Percentiles rank a stretch among this genome's conserved stretches.
Conservation (phyloP, 441 rosid genomes). For the Isatis lusitanica region DNA sequence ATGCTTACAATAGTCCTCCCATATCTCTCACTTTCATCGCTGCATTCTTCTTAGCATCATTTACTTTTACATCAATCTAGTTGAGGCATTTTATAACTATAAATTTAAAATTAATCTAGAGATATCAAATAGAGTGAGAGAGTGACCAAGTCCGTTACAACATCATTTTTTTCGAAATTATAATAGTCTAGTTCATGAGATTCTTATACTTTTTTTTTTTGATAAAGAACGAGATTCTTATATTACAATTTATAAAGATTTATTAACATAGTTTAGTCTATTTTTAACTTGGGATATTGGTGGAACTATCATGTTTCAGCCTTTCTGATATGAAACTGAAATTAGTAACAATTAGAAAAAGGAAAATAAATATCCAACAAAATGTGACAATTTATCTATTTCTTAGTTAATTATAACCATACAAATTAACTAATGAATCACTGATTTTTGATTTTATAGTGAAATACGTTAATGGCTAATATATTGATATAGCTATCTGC, state of each 20-base stretch:
- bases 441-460: background rate
- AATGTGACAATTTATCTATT: background rate
- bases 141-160: background rate
- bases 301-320: background rate
- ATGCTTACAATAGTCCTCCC: slow-evolving; percentile 18
- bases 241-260: background rate
- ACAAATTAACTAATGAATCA: background rate
- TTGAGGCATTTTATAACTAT: background rate
- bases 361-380: background rate
- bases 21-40: background rate
- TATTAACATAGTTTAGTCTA: background rate
- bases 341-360: background rate
- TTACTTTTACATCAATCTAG: background rate
- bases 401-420: background rate
- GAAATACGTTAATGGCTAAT: too few relatives aligned
- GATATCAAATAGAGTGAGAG: background rate
- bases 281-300: background rate
- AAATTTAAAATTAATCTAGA: background rate
- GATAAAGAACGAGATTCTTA: background rate
- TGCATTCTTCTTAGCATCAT: background rate
- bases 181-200: background rate
- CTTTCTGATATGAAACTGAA: background rate
- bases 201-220: too few relatives aligned
- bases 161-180: background rate
- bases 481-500: too few relatives aligned